A percentile compares a stretch with the other conserved stretches of the same genome.
These are phyloP conservation scores for Coniella vitis DNA, from an alignment of 2,329 filamentous ascomycete species.

Conservation along the genomic window DNA sequence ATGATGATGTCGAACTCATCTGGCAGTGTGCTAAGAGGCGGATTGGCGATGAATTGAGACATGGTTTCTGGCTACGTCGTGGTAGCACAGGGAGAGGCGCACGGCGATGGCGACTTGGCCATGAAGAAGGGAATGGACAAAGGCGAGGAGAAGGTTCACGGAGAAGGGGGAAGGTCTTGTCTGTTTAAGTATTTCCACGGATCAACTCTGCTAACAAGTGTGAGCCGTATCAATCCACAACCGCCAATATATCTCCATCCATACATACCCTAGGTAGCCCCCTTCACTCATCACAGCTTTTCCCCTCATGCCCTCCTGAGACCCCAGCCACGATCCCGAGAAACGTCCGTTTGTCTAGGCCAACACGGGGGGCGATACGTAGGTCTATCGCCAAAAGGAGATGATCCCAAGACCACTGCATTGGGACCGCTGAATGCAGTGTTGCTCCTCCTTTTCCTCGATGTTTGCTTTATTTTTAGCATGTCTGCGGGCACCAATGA, in stretches of 20 bases:
- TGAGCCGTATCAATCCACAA: background rate
- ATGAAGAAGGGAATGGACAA: background rate
- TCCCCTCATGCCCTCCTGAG: background rate
- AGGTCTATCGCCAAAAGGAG: background rate
- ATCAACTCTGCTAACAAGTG: too few relatives aligned
- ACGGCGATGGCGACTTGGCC: too few relatives aligned
- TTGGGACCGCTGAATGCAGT: slow-evolving; percentile 3
- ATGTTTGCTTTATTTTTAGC: too few relatives aligned
- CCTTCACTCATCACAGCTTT: too few relatives aligned
- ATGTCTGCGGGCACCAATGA: slow-evolving; percentile 17
- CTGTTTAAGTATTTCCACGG: too few relatives aligned
- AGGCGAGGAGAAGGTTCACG: too few relatives aligned
- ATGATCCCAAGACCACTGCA: background rate
- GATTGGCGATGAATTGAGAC: slow-evolving; percentile 11
- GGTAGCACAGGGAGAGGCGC: background rate
- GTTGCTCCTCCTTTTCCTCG: slow-evolving; percentile 8
- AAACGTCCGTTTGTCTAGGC: slow-evolving; percentile 7
- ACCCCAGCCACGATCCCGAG: slow-evolving; percentile 9
- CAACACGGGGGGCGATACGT: background rate
- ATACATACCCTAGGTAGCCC: background rate
- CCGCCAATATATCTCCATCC: background rate
- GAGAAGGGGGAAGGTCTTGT: too few relatives aligned
- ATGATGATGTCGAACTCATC: slow-evolving; percentile 80
- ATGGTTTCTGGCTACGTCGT: slow-evolving; percentile 3
- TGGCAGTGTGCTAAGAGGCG: slow-evolving; percentile 38